Percentiles rank a stretch among this genome's conserved stretches.
These are phyloP conservation scores for Didymella keratinophila DNA, from an alignment of 2,329 filamentous ascomycete genomes.

Conservation along the genomic window DNA sequence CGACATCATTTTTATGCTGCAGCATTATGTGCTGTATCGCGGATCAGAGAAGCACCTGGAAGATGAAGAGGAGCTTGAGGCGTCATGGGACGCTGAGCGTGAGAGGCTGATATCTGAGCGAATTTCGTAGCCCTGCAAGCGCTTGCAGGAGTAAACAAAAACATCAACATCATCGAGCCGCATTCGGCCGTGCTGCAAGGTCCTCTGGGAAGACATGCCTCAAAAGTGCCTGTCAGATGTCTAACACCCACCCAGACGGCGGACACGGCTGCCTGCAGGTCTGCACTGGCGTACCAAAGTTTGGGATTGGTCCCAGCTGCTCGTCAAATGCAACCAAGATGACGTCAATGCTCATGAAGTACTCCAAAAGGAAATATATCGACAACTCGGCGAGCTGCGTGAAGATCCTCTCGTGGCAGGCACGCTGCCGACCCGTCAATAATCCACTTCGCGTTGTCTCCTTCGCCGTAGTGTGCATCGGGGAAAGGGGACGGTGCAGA, in stretches of 20 bases:
- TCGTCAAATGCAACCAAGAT: neutral
- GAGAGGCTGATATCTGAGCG: conserved; percentile 34
- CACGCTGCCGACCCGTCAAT: neutral
- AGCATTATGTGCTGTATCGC: conserved; percentile 85
- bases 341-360: conserved; percentile 4
- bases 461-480: conserved; percentile 1
- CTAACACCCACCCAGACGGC: neutral
- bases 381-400: conserved; percentile 3
- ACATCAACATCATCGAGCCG: neutral
- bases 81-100: conserved; percentile 29
- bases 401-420: conserved; percentile 10
- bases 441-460: neutral
- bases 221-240: neutral
- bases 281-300: conserved; percentile 2
- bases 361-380: neutral
- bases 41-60: conserved; percentile 36
- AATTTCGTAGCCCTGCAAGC: conserved; percentile 7
- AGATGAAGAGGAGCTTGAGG: conserved; percentile 34
- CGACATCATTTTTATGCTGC: conserved; percentile 83
- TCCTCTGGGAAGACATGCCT: neutral
- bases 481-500: conserved; percentile 1
- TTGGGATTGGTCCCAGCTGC: neutral
- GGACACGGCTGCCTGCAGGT: neutral
- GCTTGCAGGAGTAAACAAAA: neutral
- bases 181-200: neutral